Evolutionary conservation across 805 yeast species (phyloP), one percentile per base, ranked within the genome.

Genomic region (Yarrowia sp.): DNA sequence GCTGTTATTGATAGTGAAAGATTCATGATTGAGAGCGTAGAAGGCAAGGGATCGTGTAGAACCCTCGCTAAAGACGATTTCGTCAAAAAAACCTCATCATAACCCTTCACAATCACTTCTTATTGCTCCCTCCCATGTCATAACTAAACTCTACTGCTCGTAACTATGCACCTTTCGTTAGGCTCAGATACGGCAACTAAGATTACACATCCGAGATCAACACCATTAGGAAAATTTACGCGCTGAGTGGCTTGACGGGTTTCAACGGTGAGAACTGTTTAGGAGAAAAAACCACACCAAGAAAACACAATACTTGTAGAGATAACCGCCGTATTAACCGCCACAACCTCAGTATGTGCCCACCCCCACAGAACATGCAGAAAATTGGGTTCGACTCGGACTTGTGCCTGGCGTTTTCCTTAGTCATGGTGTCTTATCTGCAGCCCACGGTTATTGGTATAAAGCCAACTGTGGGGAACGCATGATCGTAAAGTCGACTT

Each of bases 381-480:
- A 9, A 35, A 35, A 41, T 48, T 17, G n/a, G 41, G 55, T 48
- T 48, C 41, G 31, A 48, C 55, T 35, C 55, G 55, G 55, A 17
- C 17, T 17, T 17, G 36, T 47, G 8, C 31, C 55, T 48, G 17
- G 22, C 55, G 41, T 5, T 5, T 8, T 31, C 38, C 57, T 35
- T 50, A 35, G 38, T 33, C 41, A 31, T 18, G 53, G 4, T 17
- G 42, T 22, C 58, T 50, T 51, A 51, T 51, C 58, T 51, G 58
- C 43, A 36, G 41, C n/a, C 58, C n/a, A 36, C 42, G 58, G 58
- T 33, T 51, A 36, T 36, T 51, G 57, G 42, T 50, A 50, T 50
- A 17, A 18, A 36, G 18, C 57, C 17, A 47, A 36, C 43, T 51
- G 58, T 51, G 58, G 58, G 58, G 58, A 51, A 38, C 42, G n/a